Base-by-base conservation (phyloP, 805 yeast genomes). In the Starmerella stellata region DNA sequence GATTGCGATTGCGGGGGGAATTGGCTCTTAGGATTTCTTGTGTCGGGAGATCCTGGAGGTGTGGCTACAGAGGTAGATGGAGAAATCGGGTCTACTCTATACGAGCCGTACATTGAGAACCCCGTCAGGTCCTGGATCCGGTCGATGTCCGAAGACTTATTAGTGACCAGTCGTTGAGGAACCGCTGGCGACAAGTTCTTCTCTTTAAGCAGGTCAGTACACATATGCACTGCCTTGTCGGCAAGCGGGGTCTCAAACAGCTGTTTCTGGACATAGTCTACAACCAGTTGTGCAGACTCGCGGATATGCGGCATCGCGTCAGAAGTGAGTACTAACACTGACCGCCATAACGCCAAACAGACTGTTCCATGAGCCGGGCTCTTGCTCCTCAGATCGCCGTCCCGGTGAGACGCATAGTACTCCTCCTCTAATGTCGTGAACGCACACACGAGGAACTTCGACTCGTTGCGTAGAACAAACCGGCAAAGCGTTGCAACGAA, bases 251-350 rank as follows among this genome's bases (percentile, higher is more conserved):
- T 68, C 36, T 75, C 74, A 44, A 72, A 68, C 38, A 87, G 59
- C 41, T 71, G 69, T 36, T 70, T 52, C 56, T 79, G 61, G 18
- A 83, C 73, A 44, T 67, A 72, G 54, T 83, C 95, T 16, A 82
- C 75, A 13, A 82, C 68, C 21, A 69, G 72, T 39, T 74, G 75
- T 0, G 95, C 87, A 43, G 72, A 64, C 35, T 69, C 69, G 41
- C 70, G 72, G 5, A 85, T 83, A 56, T 82, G 93, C 27, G 69
- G 60, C 55, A 78, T 90, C 0, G 96, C 94, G 56, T 90, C 98
- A 46, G 78, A 83, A 1, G 93, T 70, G 21, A 82, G 58, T 21
- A 81, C 73, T 35, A 90, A 62, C 25, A 87, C 55, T 0, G 87
- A 74, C 47, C 82, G 79, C 95, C 96, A 90, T 7, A 78, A 71